Evolutionary conservation across 768 basidiomycete genomes (phyloP), one percentile per base, ranked within the genome.

Genomic region (Mycena haematopus): DNA sequence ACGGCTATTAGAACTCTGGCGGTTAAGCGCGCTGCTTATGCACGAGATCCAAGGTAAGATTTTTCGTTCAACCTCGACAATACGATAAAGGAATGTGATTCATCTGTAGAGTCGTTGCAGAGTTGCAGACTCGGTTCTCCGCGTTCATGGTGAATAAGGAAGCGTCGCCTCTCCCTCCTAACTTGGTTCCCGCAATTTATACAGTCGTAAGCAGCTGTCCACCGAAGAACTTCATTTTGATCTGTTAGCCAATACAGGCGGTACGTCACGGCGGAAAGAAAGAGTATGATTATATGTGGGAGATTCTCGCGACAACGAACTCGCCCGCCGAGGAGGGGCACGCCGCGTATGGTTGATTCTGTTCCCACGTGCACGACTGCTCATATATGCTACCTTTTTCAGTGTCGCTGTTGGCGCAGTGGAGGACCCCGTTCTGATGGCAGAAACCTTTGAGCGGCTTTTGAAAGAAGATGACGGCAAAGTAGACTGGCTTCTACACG

Each of bases 201-300:
- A 11, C 11, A 42, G n/a, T n/a, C 38, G 31, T 19, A 67, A 38
- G 36, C 6, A 27, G 13, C 15, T 2, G 27, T 44, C n/a, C 42
- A 19, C 21, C 31, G 42, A 44, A 44, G 7, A 6, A 5, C 42
- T 59, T 42, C 35, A n/a, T 21, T n/a, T n/a, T n/a, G n/a, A n/a
- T n/a, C n/a, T n/a, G n/a, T n/a, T n/a, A n/a, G n/a, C n/a, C n/a
- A n/a, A n/a, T n/a, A n/a, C 25, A 91, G 87, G 88, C 88, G 55
- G 90, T 92, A 53, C 81, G 83, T 71, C 76, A 90, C 69, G 93
- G 92, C 45, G 93, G 93, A 24, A 76, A 77, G 40, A 78, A 76
- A 27, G 95, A 96, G 70, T 96, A 88, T 69, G 85, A 92, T 31
- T 87, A 87, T 42, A 79, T 90, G 38, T 81, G 87, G 68, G 78